A percentile compares a stretch with the other conserved stretches of the same genome.
Evolutionary conservation across 2,329 filamentous ascomycete species (phyloP).

Genomic region (Cordyceps militaris): DNA sequence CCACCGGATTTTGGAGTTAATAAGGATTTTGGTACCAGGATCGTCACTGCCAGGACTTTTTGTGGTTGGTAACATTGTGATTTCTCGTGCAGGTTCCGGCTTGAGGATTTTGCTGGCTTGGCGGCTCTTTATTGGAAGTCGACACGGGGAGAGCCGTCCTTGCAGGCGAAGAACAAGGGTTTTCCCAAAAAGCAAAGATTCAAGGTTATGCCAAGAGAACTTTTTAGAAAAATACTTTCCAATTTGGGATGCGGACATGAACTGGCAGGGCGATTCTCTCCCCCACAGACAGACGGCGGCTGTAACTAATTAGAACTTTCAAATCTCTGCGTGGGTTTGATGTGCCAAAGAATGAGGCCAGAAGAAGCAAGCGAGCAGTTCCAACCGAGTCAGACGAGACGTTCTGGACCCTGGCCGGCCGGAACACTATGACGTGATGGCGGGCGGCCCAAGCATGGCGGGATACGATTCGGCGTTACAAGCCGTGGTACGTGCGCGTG

Average conservation of each 20-base stretch:
- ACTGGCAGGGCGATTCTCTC: too few species aligned
- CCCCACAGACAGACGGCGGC: too few species aligned
- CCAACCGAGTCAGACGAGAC: slow-evolving; percentile 1
- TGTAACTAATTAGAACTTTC: too few species aligned
- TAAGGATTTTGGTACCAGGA: not conserved
- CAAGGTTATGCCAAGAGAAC: too few species aligned
- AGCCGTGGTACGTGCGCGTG: not conserved
- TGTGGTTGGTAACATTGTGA: not conserved
- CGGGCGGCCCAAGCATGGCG: not conserved
- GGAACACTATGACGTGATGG: slow-evolving; percentile 8
- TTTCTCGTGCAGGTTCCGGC: not conserved
- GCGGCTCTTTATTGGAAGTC: not conserved
- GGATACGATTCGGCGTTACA: slow-evolving; percentile 1
- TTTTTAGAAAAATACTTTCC: too few species aligned
- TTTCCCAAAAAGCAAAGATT: too few species aligned
- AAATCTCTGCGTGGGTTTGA: too few species aligned
- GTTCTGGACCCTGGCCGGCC: slow-evolving; percentile 9
- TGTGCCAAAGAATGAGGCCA: not conserved
- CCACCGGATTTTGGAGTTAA: not conserved
- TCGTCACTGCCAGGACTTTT: too few species aligned
- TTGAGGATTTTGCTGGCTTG: not conserved
- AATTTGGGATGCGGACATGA: too few species aligned
- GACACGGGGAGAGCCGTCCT: not conserved
- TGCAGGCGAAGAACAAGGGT: too few species aligned
- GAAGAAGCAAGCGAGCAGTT: slow-evolving; percentile 2